Evolutionary conservation across 352 stramenopile genomes (phyloP), one percentile per base, ranked within the genome.

Genomic region (Globisporangium paroecandrum): DNA sequence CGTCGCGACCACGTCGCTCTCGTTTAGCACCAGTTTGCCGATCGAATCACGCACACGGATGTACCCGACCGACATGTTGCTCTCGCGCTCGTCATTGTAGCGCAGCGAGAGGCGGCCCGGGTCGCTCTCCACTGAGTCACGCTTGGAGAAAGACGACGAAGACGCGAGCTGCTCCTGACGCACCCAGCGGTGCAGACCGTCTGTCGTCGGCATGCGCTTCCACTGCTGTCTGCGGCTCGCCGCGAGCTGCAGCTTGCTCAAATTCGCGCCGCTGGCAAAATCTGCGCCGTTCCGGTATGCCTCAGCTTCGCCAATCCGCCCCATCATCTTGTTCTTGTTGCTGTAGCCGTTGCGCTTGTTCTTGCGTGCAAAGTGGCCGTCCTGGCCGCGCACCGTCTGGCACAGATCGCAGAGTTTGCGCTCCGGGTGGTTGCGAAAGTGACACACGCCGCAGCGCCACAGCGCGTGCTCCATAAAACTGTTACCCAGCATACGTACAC

Each of bases 381-480:
- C 86, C 0, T 81, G 73, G 47, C 83, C 83, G 6, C 81, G 69
- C 34, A 80, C 46, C 6, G 83, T 96, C 68, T 95, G 88, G 68
- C 90, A 97, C 65, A 97, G 68, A 60, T 93, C 87, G 77, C 90
- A 97, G 57, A 85, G 73, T 62, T 90, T 89, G 43, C 83, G 80
- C 43, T 91, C 82, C 8, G 88, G 86, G 57, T 93, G 80, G 69
- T 97, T 97, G 25, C 90, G 83, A 71, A 97, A 97, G n/a, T 88
- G 85, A 69, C 89, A 97, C 1, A 97, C 86, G 25, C 77, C 79
- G 68, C 90, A 97, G n/a, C 79, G 76, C 90, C 90, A 97, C 15
- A 94, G 73, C 62, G 84, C 80, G 51, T 90, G 78, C 66, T 94
- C 83, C 69, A 89, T 87, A 62, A 89, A 90, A 61, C 82, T 89